Evolutionary conservation across 208 protist species (phyloP).

Genomic region (Trypanosoma rangeli): DNA sequence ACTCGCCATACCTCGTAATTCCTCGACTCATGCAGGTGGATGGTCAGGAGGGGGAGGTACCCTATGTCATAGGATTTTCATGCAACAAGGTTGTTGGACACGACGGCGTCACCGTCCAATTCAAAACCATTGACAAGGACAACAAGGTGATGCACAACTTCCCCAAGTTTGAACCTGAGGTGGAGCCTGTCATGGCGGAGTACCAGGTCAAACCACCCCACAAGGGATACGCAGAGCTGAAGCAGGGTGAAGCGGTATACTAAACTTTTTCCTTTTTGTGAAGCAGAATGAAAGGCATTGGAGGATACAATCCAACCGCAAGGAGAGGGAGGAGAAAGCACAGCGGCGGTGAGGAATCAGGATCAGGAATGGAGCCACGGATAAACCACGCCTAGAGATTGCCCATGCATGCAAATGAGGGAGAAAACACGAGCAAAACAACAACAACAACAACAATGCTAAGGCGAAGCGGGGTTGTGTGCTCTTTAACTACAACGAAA

Average conservation of each 20-base stretch:
- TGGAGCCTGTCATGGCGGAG: conserved; percentile 43
- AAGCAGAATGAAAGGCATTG: background rate
- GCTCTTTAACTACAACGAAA: no score
- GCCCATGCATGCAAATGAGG: background rate
- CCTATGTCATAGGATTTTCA: conserved; percentile 61
- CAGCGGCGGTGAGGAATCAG: background rate
- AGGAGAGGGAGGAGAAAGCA: background rate
- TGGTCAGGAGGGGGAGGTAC: conserved; percentile 32
- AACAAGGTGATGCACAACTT: conserved; percentile 84
- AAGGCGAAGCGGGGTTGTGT: no score
- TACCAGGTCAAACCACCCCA: conserved; percentile 63
- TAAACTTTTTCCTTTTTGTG: conserved; percentile 8
- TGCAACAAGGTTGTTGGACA: conserved; percentile 52
- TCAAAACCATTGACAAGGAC: conserved; percentile 53
- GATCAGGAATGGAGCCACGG: background rate
- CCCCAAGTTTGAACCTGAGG: conserved; percentile 73
- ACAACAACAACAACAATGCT: background rate
- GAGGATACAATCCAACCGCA: background rate
- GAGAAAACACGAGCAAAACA: conserved; percentile 3
- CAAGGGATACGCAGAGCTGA: conserved; percentile 54
- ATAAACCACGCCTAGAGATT: background rate
- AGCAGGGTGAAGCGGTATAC: conserved; percentile 29
- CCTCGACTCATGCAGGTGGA: conserved; percentile 60
- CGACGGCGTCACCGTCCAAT: conserved; percentile 54
- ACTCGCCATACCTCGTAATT: conserved; percentile 69